phyloP scores from a whole-genome alignment of 768 basidiomycete species.

The Collybia sordida region DNA sequence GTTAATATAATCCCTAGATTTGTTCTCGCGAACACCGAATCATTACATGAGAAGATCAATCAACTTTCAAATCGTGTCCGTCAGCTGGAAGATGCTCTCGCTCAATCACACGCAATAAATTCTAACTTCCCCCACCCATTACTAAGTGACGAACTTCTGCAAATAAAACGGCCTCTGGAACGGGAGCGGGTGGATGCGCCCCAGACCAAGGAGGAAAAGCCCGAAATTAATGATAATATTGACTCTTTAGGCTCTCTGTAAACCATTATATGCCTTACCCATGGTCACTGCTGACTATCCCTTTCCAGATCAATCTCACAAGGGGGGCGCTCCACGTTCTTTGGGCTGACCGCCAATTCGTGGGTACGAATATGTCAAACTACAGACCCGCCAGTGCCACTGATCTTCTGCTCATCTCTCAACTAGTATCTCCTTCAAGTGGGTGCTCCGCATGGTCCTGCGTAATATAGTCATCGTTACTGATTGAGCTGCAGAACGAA shows the following conservation, averaged over 20 bases:
- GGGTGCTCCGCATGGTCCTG: slow-evolving; percentile 14
- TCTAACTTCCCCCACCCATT: slow-evolving; percentile 56
- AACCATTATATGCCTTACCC: slow-evolving; percentile 19
- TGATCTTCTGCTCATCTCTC: slow-evolving; percentile 10
- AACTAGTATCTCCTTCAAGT: slow-evolving; percentile 66
- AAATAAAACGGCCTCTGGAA: slow-evolving; percentile 68
- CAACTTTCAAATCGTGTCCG: slow-evolving; percentile 60
- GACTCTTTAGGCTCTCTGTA: slow-evolving; percentile 68
- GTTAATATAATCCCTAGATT: slow-evolving; percentile 39
- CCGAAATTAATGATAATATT: slow-evolving; percentile 54
- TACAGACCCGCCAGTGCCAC: slow-evolving; percentile 5
- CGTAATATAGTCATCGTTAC: background rate
- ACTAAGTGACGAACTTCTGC: slow-evolving; percentile 57
- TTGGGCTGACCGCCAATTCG: slow-evolving; percentile 64
- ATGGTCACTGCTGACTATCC: slow-evolving; percentile 11
- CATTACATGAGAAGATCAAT: slow-evolving; percentile 67
- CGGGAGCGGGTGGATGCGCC: slow-evolving; percentile 46
- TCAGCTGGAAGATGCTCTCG: slow-evolving; percentile 67
- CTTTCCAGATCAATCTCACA: slow-evolving; percentile 56
- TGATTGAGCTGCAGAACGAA: slow-evolving; percentile 46
- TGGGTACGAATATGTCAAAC: slow-evolving; percentile 48
- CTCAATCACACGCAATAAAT: slow-evolving; percentile 46
- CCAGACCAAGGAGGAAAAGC: slow-evolving; percentile 37
- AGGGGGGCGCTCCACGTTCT: slow-evolving; percentile 63
- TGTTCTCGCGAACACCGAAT: slow-evolving; percentile 70